These are phyloP conservation scores for Oemleria cerasiformis DNA, from an alignment of 306 rosid species.

Conservation along the genomic window DNA sequence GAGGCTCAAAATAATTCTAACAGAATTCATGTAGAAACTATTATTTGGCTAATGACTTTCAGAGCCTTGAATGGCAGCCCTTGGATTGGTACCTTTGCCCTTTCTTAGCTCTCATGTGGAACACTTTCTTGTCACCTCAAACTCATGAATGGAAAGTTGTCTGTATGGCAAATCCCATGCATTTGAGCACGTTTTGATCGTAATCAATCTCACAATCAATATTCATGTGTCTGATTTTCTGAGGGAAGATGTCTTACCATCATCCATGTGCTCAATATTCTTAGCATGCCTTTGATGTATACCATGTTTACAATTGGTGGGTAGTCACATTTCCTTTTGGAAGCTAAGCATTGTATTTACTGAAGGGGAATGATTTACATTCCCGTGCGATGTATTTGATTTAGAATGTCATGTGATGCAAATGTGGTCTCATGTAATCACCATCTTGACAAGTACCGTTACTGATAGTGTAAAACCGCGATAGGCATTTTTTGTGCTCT, in stretches of 20 bases:
- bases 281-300: not conserved
- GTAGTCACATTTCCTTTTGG: not conserved
- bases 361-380: not conserved
- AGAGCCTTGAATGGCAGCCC: not conserved
- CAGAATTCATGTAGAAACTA: not conserved
- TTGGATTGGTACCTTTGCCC: not conserved
- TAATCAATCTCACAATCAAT: not conserved
- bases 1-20: not conserved
- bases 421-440: not conserved
- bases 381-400: not conserved
- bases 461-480: not conserved
- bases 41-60: not conserved
- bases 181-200: not conserved
- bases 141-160: not conserved
- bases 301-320: not conserved
- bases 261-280: not conserved
- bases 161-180: not conserved
- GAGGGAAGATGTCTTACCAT: not conserved
- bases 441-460: not conserved
- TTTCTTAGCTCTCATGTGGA: not conserved
- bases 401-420: not conserved
- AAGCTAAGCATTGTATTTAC: not conserved
- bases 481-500: not conserved
- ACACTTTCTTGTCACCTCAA: conserved; percentile 74
- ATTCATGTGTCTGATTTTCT: not conserved